Conservation (phyloP, 169 alveolate genomes). For the Plasmodium chabaudi region DNA sequence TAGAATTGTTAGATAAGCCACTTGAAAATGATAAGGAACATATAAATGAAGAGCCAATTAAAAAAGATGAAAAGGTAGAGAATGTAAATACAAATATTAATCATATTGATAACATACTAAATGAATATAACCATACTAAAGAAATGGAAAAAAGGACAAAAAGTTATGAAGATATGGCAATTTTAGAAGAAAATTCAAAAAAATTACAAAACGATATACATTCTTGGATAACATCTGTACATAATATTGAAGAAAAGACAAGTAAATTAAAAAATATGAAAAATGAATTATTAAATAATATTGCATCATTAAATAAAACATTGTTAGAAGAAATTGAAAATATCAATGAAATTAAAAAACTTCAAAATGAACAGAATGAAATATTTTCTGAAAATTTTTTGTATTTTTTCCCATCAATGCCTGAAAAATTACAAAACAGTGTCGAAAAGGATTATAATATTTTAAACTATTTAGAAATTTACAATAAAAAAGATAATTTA, state of each 20-base stretch:
- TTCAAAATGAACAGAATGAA: conserved; percentile 56
- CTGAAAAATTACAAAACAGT: conserved; percentile 10
- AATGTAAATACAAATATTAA: background rate
- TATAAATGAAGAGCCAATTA: conserved; percentile 8
- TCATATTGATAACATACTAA: conserved; percentile 1
- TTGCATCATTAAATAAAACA: conserved; percentile 57
- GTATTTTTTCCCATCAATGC: conserved; percentile 46
- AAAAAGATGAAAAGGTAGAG: background rate
- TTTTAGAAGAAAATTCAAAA: conserved; percentile 44
- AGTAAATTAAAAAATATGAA: conserved; percentile 40
- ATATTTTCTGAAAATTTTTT: conserved; percentile 68
- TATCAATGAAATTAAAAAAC: conserved; percentile 57
- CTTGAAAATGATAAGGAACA: conserved; percentile 5
- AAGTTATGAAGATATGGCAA: conserved; percentile 30
- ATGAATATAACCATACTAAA: conserved; percentile 24
- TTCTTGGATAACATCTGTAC: conserved; percentile 35
- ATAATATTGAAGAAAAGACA: conserved; percentile 50
- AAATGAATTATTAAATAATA: conserved; percentile 47
- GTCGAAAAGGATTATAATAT: background rate
- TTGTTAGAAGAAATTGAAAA: conserved; percentile 67
- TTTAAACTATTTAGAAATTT: conserved; percentile 24
- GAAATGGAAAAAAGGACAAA: conserved; percentile 32
- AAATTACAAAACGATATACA: conserved; percentile 55
- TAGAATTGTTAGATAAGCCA: conserved; percentile 6
- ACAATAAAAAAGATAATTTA: conserved; percentile 7